Base-by-base conservation (phyloP, 129 eudicot species). In the Chrysanthemum makinoi region DNA sequence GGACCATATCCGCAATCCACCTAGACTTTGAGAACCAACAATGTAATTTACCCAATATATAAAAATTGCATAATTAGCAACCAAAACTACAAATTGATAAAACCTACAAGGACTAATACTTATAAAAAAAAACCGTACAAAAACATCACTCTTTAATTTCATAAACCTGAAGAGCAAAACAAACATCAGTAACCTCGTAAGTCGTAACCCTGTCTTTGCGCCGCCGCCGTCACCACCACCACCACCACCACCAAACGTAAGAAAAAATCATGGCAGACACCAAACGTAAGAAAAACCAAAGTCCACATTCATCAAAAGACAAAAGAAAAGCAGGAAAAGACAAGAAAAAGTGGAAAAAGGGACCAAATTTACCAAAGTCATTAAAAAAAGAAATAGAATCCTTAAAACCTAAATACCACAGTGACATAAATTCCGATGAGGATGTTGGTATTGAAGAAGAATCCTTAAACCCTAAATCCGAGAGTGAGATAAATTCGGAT, bases 321-420 rank as follows among this genome's bases (percentile, higher is more conserved):
- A 24, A 56, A 72, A 74, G 65, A 59, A 72, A 43, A 6, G 75
- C 16, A 73, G 70, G 59, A 62, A 77, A 73, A 3, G 70, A 64
- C 19, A 66, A 65, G 10, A 79, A 72, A 72, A 79, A 63, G 26
- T 80, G 72, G 72, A 78, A 68, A 47, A 80, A 73, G 56, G 98
- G 96, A 10, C 98, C 98, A 8, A 80, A 84, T 43, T 76, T 93
- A 85, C 96, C 98, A 0, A 85, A 86, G 61, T 80, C 85, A 9
- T 57, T 93, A 39, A 59, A 69, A 63, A 93, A 80, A 73, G 84
- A 82, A 78, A 63, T 93, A 7, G 71, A 82, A 15, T 48, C 69
- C 7, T 9, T 75, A 66, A 80, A 84, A 73, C 81, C 72, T 59
- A 76, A 56, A 12, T 69, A 57, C 24, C 82, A 84, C 35, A 88